Evolutionary conservation across 148 eudicot genomes (phyloP), one percentile per base, ranked within the genome.

Genomic region (Polygonum aviculare): DNA sequence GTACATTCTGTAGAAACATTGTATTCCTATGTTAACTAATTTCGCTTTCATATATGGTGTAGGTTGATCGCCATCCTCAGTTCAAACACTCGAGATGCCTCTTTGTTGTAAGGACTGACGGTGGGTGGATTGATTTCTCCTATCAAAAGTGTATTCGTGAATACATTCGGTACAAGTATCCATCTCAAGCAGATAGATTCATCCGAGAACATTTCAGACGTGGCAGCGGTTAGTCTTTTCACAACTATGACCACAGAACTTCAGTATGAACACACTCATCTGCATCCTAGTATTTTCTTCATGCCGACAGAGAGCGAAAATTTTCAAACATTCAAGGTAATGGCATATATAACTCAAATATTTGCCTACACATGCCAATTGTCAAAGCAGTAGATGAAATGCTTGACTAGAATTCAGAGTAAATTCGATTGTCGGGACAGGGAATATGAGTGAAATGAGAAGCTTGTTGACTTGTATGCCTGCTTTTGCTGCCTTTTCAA

Each of bases 31-130:
- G 45, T 62, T 79, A 12, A 15, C 82, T 79, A 7, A 75, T 48
- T 5, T 76, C 15, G 40, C 52, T 22, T 50, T 77, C 18, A 57
- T 38, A 33, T 45, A 19, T 78, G 8, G 33, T 80, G 82, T 75
- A 93, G 98, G 98, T 93, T 81, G 98, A 90, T 83, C 88, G 97
- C 45, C 98, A 93, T 86, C 98, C 98, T 12, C 94, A 86, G 52
- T 93, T 87, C 80, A 83, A 78, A 84, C 73, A 80, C 19, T 88
- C 98, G 41, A 91, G 98, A 77, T 93, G 98, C 83, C 85, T 94
- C 67, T 94, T 90, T 85, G 97, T 91, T 39, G 88, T 94, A 18
- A 84, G 98, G 87, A 84, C 82, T 0, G 97, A 91, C 52, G 97
- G 97, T 76, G 90, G 78, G 79, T 91, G 97, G 97, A 90, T 94